Base-by-base conservation (phyloP, 2,329 filamentous ascomycete genomes). In the Trichoderma cornu-damae region DNA sequence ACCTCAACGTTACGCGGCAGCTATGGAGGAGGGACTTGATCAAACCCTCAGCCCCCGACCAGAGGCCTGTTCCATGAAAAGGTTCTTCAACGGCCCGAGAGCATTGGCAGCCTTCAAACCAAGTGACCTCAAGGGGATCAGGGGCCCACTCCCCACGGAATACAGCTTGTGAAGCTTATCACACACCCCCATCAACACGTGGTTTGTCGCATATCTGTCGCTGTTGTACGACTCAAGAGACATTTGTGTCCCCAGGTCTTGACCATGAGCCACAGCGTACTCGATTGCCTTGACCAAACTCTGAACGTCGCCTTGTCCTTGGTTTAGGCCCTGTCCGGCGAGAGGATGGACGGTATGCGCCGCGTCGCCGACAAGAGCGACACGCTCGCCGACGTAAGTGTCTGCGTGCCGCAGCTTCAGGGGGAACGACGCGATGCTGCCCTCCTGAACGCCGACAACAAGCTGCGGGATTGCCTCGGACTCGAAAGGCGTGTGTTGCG, bases 141-240 rank as follows among this genome's bases (percentile, higher is more conserved):
- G 73, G 1, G 91, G 91, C 0, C 89, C 89, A 60, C 82, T 85
- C 20, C 84, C 85, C 0, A 90, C 84, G n/a, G 87, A 87, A 72
- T 96, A 97, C 42, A 96, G 74, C 75, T 93, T 96, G 72, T 96
- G 91, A 64, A 97, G 76, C 75, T 96, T 93, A 74, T 97, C 93
- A 63, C 85, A 89, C 44, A 87, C 88, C 57, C 84, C 92, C 54
- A 92, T 78, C 70, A 95, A 80, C 60, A 87, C 79, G 62, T 88
- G 88, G 72, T 97, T 97, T 38, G 85, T 82, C 2, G 86, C 82
- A 71, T 95, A 99, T 37, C 92, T 82, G 67, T 94, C 90, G 1
- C 82, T 78, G 62, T 85, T 85, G 73, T 97, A 99, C 14, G 82
- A 73, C 70, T 96, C 92, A 24, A 99, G 78, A 4, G 88, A 86